These are phyloP conservation scores for Gossypium schwendimanii DNA, from an alignment of 441 rosid species.

Conservation along the genomic window DNA sequence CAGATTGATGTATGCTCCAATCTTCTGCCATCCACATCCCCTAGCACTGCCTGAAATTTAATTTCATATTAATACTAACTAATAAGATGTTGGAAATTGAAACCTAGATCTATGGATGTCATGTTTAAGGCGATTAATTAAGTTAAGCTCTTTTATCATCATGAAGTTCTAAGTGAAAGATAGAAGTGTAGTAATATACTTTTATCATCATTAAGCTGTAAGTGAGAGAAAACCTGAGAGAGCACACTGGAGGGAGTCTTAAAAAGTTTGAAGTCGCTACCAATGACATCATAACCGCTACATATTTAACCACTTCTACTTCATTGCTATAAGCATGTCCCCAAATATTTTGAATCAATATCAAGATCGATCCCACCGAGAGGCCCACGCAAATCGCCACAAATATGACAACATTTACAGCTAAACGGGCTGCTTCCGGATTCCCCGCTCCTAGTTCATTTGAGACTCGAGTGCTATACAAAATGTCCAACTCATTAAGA, in stretches of 20 bases:
- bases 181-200: too few species aligned
- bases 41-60: not conserved
- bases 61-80: too few species aligned
- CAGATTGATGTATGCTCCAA: not conserved
- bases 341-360: not conserved
- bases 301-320: not conserved
- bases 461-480: not conserved
- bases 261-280: not conserved
- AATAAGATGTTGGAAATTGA: not conserved
- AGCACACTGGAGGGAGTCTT: not conserved
- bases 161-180: too few species aligned
- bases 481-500: too few species aligned
- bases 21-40: not conserved
- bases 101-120: not conserved
- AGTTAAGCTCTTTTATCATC: too few species aligned
- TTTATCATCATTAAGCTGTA: too few species aligned
- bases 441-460: constrained; percentile 1
- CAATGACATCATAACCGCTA: not conserved
- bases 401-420: not conserved
- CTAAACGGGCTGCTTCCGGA: not conserved
- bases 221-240: not conserved
- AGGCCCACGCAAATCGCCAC: not conserved
- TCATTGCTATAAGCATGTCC: not conserved
- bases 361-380: not conserved
- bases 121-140: not conserved